Evolutionary conservation across 169 alveolate genomes (phyloP).

Genomic region (Plasmodium sp.): DNA sequence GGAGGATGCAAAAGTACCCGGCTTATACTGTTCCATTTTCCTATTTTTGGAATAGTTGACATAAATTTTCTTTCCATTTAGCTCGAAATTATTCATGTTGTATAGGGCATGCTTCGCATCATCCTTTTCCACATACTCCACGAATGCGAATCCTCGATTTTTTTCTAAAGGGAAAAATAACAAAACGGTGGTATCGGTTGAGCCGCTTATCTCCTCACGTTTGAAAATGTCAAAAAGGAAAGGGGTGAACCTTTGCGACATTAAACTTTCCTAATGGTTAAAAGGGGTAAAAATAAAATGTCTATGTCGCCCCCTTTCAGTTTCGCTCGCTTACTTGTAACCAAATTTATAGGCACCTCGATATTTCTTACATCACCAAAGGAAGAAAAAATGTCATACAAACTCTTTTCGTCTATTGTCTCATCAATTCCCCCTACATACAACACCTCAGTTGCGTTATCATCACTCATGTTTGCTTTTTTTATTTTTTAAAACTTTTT

Average conservation of each 20-base stretch:
- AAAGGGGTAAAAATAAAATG: neutral
- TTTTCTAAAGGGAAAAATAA: constrained; percentile 70
- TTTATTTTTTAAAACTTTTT: neutral
- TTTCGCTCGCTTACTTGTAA: constrained; percentile 76
- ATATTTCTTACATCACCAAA: constrained; percentile 85
- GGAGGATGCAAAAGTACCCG: constrained; percentile 20
- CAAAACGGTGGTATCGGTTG: neutral
- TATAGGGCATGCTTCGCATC: constrained; percentile 87
- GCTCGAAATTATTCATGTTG: constrained; percentile 84
- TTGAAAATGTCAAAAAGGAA: neutral
- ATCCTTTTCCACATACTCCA: constrained; percentile 84
- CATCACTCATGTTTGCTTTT: constrained; percentile 36
- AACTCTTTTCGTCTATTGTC: constrained; percentile 81
- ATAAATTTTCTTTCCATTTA: constrained; percentile 82
- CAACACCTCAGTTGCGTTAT: constrained; percentile 21
- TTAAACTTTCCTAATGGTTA: neutral
- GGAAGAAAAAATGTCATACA: constrained; percentile 85
- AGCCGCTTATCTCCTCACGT: neutral
- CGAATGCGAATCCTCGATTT: constrained; percentile 83
- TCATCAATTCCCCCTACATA: constrained; percentile 87
- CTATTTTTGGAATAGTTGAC: constrained; percentile 79
- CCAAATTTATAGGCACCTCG: constrained; percentile 84
- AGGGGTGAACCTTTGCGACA: neutral
- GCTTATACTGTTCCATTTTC: constrained; percentile 66
- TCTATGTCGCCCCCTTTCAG: neutral